Percentiles rank a stretch among this genome's conserved stretches.
phyloP scores from a whole-genome alignment of 352 stramenopile species.

The Pythium biforme region DNA sequence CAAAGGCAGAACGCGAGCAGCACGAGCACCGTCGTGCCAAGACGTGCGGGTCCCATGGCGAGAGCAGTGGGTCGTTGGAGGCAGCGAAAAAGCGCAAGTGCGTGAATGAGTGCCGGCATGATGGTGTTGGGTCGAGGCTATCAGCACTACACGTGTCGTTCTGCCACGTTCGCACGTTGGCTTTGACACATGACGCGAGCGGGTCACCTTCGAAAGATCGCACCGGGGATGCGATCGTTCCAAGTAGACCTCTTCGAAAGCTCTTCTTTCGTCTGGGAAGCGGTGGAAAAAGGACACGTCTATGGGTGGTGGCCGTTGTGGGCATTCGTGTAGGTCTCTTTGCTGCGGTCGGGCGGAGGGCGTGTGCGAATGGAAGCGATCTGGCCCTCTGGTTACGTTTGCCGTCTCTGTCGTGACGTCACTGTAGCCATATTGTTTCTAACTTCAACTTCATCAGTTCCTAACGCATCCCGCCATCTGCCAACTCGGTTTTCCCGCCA shows the following conservation, averaged over 20 bases:
- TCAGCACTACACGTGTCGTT: not conserved
- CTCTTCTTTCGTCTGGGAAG: not conserved
- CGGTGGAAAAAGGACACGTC: not conserved
- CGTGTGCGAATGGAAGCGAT: too few relatives aligned
- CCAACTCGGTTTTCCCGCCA: conserved; percentile 21
- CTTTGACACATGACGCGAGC: not conserved
- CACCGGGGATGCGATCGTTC: not conserved
- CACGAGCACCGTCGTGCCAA: not conserved
- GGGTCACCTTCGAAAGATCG: conserved; percentile 1
- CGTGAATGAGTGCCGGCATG: not conserved
- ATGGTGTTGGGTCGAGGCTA: not conserved
- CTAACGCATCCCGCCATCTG: conserved; percentile 10
- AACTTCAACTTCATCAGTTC: conserved; percentile 13
- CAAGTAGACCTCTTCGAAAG: not conserved
- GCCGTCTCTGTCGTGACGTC: not conserved
- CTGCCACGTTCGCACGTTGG: not conserved
- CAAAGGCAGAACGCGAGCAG: not conserved
- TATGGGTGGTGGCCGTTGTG: too few relatives aligned
- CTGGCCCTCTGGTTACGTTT: too few relatives aligned
- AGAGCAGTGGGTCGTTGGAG: not conserved
- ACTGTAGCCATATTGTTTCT: conserved; percentile 29
- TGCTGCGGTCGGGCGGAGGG: too few relatives aligned
- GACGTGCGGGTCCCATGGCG: not conserved
- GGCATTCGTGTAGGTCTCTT: too few relatives aligned
- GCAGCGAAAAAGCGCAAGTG: conserved; percentile 7